Base-by-base conservation (phyloP, 202 grass and related monocot genomes). In the Setaria viridis region DNA sequence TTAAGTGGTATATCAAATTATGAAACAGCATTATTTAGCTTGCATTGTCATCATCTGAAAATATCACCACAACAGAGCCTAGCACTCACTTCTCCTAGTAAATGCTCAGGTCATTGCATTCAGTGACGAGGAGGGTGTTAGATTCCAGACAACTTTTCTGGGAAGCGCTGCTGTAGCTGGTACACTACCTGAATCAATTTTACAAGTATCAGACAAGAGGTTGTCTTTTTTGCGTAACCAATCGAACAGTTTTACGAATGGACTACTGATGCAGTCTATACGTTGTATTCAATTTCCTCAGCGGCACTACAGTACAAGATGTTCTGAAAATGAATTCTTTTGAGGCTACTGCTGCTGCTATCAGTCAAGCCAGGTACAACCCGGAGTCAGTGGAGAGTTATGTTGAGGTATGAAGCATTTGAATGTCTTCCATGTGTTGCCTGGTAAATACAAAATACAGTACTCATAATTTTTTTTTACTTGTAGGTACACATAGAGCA, bases 81-180 rank as follows among this genome's bases (percentile, higher is more conserved):
- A 20, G 1, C 50, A 33, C 29, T 85, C 29, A 79, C 59, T 57
- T 50, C 78, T 86, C 2, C 30, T 35, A 50, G 7, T 1, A 77
- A 79, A 84, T 34, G 19, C 43, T 84, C 81, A 99, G 97, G 90
- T 99, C 10, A 99, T 99, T 82, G 94, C 97, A 89, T 99, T 99
- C 89, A 96, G 97, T 30, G 94, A 99, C 32, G 97, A 99, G 87
- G 97, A 99, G 81, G 97, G 97, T 5, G 85, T 99, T 57, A 91
- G 94, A 60, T 99, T 99, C 74, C 97, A 99, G 62, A 93, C 94
- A 48, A 99, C 97, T 20, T 99, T 99, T 84, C 77, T 99, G 88
- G 97, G 97, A 86, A 99, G 97, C 88, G 97, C 92, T 42, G 92
- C 97, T 88, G 85, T 99, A 91, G 92, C 97, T 91, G 97, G 97